These are phyloP conservation scores for Sodiomyces alkalinus DNA, from an alignment of 2,329 filamentous ascomycete species.

Conservation along the genomic window DNA sequence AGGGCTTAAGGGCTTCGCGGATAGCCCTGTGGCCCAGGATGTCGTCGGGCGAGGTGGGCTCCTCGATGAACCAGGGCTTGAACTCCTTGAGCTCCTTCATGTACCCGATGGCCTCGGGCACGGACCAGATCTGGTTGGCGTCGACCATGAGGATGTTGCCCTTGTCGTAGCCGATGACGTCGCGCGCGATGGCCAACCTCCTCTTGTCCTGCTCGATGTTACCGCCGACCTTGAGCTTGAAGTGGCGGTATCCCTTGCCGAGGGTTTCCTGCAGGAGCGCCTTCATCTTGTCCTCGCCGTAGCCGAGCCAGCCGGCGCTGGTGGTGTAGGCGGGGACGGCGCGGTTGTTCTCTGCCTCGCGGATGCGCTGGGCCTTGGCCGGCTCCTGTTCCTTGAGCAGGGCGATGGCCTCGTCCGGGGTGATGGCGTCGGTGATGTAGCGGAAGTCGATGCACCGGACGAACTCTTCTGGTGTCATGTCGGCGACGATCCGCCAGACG, in stretches of 20 bases:
- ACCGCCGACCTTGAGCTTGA: constrained; percentile 81
- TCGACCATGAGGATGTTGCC: constrained; percentile 86
- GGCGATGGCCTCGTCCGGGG: constrained; percentile 63
- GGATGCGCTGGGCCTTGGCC: constrained; percentile 55
- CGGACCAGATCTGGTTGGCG: constrained; percentile 86
- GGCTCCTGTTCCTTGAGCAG: constrained; percentile 51
- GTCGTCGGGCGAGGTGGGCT: constrained; percentile 82
- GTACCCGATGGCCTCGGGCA: constrained; percentile 75
- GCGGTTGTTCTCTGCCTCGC: constrained; percentile 55
- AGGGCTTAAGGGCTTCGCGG: constrained; percentile 59
- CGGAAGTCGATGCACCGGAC: constrained; percentile 85
- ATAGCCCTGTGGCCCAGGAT: constrained; percentile 78
- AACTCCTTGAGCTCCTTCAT: constrained; percentile 73
- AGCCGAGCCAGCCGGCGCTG: constrained; percentile 82
- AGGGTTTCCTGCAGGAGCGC: constrained; percentile 58
- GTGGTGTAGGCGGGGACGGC: constrained; percentile 89
- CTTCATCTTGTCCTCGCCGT: constrained; percentile 78
- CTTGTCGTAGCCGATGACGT: constrained; percentile 67
- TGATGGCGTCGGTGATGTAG: constrained; percentile 89
- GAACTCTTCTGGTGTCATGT: constrained; percentile 80
- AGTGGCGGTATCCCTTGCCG: constrained; percentile 63
- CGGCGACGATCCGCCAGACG: constrained; percentile 78
- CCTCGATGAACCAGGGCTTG: constrained; percentile 89
- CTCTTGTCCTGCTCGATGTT: constrained; percentile 56
- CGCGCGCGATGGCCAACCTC: constrained; percentile 57